Base-by-base conservation (phyloP, 2,329 filamentous ascomycete species). In the Diaporthe aspalathi region DNA sequence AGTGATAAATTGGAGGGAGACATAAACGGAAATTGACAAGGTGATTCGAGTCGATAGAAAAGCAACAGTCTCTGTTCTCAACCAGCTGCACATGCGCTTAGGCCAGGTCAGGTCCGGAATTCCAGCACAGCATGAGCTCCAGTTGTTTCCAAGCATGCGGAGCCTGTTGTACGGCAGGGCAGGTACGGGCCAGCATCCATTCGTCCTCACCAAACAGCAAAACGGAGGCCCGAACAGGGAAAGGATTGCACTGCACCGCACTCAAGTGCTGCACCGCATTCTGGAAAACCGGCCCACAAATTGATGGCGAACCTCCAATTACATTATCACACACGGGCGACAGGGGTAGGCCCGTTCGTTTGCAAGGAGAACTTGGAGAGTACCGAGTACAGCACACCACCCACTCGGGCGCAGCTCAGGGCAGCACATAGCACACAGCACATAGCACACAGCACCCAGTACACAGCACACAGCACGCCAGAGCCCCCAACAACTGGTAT, bases 271-370 rank as follows among this genome's bases (percentile, higher is more conserved):
- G 60, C n/a, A 45, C 60, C 43, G 43, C 45, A 65, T 20, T 43
- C 45, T 65, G 60, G n/a, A 38, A 38, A 50, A 24, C 20, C 45
- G 60, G 11, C 60, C 60, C 60, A 65, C 45, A 49, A 38, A 38
- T 65, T 16, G 45, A 65, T 29, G 43, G 60, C n/a, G n/a, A 65
- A 12, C 60, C 27, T 50, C 60, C 60, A 65, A 65, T 65, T 50
- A 65, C 45, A 50, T 27, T 12, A 50, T 38, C 9, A 12, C 45
- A 12, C 45, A 38, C 20, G 17, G 20, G 2, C 43, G 60, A 38
- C 60, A 65, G 60, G 60, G 60, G 60, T 65, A 65, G 29, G 45
- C 45, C 45, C 60, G 60, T 65, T 45, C 32, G 60, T 65, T 65
- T 65, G 60, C 60, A 50, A 49, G 17, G 27, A 27, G 22, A 49